Evolutionary conservation across 2,329 filamentous ascomycete genomes (phyloP).

Genomic region (Ophiosphaerella narmari): DNA sequence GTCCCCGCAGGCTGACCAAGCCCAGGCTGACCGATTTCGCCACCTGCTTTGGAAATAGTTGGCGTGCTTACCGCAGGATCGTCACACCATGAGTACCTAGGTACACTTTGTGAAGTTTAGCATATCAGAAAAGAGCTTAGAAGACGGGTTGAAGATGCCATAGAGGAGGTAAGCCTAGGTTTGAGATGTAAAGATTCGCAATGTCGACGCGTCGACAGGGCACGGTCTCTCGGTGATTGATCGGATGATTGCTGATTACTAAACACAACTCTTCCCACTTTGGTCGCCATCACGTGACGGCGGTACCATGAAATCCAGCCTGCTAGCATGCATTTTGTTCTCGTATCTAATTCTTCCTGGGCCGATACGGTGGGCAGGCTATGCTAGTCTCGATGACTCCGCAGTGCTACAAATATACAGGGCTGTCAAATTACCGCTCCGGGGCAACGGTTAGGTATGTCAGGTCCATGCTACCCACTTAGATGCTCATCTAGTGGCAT

Average conservation of each 20-base stretch:
- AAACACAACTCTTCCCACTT: neutral
- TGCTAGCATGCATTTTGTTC: neutral
- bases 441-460: neutral
- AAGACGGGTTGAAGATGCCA: too few species aligned
- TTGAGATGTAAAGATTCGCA: too few species aligned
- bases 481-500: neutral
- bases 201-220: too few species aligned
- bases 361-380: too few species aligned
- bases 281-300: neutral
- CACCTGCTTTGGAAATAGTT: neutral
- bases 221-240: too few species aligned
- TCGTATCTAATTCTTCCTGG: neutral
- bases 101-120: too few species aligned
- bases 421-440: neutral
- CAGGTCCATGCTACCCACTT: neutral
- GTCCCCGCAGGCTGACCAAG: conserved; percentile 14
- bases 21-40: conserved; percentile 2
- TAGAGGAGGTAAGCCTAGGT: too few species aligned
- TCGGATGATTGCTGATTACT: neutral
- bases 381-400: neutral
- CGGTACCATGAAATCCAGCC: neutral
- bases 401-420: neutral
- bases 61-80: neutral
- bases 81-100: too few species aligned
- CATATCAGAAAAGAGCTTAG: too few species aligned